Evolutionary conservation across 148 eudicot genomes (phyloP).

Genomic region (Silene conica): DNA sequence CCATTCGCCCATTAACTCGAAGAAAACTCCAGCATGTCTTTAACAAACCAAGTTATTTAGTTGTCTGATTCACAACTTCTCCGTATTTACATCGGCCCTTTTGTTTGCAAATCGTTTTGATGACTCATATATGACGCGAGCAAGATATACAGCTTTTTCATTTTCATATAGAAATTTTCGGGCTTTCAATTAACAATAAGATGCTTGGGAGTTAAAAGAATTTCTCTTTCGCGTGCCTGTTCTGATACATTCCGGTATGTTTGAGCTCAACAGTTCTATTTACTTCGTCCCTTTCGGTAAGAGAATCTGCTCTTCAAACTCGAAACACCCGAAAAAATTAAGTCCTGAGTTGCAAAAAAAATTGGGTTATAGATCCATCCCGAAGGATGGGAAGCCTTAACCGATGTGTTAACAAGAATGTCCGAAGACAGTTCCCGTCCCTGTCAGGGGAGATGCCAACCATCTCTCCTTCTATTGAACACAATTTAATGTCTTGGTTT

Average conservation of each 20-base stretch:
- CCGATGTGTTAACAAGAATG: slow-evolving; percentile 28
- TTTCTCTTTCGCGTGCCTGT: no score
- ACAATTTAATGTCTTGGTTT: no score
- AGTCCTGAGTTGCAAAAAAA: slow-evolving; percentile 2
- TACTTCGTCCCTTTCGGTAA: no score
- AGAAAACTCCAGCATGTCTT: background rate
- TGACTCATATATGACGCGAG: background rate
- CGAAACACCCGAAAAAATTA: no score
- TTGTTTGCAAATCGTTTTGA: background rate
- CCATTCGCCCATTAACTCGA: slow-evolving; percentile 6
- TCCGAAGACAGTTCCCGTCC: slow-evolving; percentile 35
- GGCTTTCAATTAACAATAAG: background rate
- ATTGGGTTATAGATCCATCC: slow-evolving; percentile 33
- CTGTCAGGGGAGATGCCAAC: slow-evolving; percentile 48
- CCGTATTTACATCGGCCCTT: background rate
- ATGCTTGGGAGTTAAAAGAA: no score
- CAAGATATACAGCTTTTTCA: slow-evolving; percentile 2
- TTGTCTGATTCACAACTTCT: background rate
- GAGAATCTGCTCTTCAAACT: no score
- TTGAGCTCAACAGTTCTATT: background rate
- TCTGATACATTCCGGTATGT: background rate
- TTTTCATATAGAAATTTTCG: background rate
- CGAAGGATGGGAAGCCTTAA: slow-evolving; percentile 30
- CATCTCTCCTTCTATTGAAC: slow-evolving; percentile 36
- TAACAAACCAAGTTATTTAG: no score